Evolutionary conservation across 148 eudicot species (phyloP).

Genomic region (Pharnaceum exiguum): DNA sequence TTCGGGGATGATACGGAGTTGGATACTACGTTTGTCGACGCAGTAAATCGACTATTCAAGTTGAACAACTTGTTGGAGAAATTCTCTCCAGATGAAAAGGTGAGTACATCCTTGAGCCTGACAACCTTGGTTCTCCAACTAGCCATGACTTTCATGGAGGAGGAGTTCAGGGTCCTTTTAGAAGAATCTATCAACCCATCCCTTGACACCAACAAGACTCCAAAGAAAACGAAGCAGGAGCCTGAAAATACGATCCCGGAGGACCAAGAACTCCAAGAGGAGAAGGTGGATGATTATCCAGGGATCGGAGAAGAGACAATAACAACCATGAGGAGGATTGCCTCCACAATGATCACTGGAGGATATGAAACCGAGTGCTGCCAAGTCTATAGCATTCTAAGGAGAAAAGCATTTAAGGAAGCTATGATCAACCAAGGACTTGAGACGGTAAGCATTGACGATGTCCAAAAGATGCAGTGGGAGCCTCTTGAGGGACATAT

Average conservation of each 20-base stretch:
- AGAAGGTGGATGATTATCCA: conserved; percentile 19
- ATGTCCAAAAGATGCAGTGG: conserved; percentile 40
- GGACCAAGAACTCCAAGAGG: background rate
- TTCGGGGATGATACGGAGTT: conserved; percentile 18
- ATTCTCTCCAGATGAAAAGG: conserved; percentile 1
- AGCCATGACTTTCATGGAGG: conserved; percentile 29
- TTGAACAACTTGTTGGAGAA: background rate
- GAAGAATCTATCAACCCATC: conserved; percentile 16
- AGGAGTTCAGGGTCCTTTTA: conserved; percentile 32
- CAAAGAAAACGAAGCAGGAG: background rate
- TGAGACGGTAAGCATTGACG: conserved; percentile 31
- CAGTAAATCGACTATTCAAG: background rate
- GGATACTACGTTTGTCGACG: background rate
- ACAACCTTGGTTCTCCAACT: conserved; percentile 11
- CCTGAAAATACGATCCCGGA: background rate
- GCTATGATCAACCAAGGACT: conserved; percentile 29
- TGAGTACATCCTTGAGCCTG: background rate
- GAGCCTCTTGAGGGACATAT: conserved; percentile 33
- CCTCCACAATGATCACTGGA: conserved; percentile 25
- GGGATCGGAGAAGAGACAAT: conserved; percentile 19
- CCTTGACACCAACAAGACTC: conserved; percentile 15
- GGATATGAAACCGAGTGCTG: conserved; percentile 41
- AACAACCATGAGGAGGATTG: conserved; percentile 17
- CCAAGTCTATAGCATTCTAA: conserved; percentile 20
- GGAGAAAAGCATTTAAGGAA: conserved; percentile 35